Evolutionary conservation across 306 rosid species (phyloP).

Genomic region (Lathyrus aphaca): DNA sequence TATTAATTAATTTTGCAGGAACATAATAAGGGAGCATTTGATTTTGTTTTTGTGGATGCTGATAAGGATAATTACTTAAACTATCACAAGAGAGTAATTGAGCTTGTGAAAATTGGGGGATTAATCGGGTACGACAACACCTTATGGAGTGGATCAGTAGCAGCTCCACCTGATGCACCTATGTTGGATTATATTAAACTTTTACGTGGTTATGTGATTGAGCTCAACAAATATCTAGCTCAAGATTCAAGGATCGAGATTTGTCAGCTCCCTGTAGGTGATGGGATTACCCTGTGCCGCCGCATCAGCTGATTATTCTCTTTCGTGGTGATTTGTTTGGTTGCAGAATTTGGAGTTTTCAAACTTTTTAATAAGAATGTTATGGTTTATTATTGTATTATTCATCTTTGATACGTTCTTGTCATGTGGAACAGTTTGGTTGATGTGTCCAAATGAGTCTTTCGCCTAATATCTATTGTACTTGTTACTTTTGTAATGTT

Average conservation of each 20-base stretch:
- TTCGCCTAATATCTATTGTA: not conserved
- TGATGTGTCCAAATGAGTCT: not conserved
- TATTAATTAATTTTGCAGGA: constrained; percentile 47
- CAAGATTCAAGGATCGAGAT: constrained; percentile 81
- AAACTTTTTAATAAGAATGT: not conserved
- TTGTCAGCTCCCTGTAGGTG: constrained; percentile 77
- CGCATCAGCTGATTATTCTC: constrained; percentile 47
- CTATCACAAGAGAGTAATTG: constrained; percentile 77
- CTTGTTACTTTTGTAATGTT: not conserved
- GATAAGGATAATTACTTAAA: constrained; percentile 89
- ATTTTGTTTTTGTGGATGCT: constrained; percentile 83
- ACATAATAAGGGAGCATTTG: constrained; percentile 59
- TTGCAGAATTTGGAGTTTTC: constrained; percentile 14
- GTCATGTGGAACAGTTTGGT: not conserved
- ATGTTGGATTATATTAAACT: constrained; percentile 52
- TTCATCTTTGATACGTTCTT: not conserved
- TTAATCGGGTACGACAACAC: constrained; percentile 88
- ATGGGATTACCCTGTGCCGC: constrained; percentile 87
- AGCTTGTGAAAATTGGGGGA: constrained; percentile 80
- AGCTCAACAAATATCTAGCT: constrained; percentile 75
- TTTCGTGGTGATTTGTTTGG: not conserved
- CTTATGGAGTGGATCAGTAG: constrained; percentile 86
- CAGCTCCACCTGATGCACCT: constrained; percentile 70
- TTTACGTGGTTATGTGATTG: constrained; percentile 56
- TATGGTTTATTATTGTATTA: too few species aligned